Evolutionary conservation across 2,329 filamentous ascomycete species (phyloP).

Genomic region (Ophiostoma montium): DNA sequence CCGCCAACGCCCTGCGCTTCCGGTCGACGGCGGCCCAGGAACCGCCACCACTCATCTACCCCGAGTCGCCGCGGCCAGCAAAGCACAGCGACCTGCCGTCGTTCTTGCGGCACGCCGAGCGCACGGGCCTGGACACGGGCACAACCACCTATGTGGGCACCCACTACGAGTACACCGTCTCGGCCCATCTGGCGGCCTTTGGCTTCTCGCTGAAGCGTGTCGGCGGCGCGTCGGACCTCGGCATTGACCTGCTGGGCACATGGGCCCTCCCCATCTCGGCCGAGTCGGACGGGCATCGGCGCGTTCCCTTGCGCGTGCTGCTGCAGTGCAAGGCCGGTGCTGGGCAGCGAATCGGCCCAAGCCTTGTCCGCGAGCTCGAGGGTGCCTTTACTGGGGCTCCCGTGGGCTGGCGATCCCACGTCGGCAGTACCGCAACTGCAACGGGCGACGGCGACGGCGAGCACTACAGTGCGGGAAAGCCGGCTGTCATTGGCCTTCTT

Average conservation of each 20-base stretch:
- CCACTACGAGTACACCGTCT: conserved; percentile 60
- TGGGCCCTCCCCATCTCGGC: conserved; percentile 42
- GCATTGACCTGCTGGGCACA: conserved; percentile 60
- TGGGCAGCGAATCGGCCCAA: conserved; percentile 35
- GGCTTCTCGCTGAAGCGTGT: conserved; percentile 52
- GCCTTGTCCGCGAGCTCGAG: conserved; percentile 58
- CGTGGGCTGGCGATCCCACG: conserved; percentile 44
- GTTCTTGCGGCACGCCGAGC: conserved; percentile 50
- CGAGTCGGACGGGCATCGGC: conserved; percentile 12
- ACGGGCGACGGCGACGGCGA: background rate
- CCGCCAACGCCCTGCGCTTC: background rate
- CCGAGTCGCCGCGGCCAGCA: conserved; percentile 26
- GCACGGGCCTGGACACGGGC: conserved; percentile 36
- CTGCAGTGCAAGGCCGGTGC: conserved; percentile 56
- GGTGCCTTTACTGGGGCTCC: conserved; percentile 66
- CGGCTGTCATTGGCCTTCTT: conserved; percentile 54
- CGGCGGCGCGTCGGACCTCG: conserved; percentile 52
- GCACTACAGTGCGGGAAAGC: conserved; percentile 18
- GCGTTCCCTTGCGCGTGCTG: conserved; percentile 29
- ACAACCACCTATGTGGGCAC: conserved; percentile 58
- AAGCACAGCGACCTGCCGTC: conserved; percentile 49
- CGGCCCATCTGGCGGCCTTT: conserved; percentile 38
- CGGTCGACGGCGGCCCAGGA: background rate
- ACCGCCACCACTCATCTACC: conserved; percentile 23
- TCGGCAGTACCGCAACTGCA: background rate